Base-by-base conservation (phyloP, 1,284 basidiomycete species). In the Entoloma clypeatum region DNA sequence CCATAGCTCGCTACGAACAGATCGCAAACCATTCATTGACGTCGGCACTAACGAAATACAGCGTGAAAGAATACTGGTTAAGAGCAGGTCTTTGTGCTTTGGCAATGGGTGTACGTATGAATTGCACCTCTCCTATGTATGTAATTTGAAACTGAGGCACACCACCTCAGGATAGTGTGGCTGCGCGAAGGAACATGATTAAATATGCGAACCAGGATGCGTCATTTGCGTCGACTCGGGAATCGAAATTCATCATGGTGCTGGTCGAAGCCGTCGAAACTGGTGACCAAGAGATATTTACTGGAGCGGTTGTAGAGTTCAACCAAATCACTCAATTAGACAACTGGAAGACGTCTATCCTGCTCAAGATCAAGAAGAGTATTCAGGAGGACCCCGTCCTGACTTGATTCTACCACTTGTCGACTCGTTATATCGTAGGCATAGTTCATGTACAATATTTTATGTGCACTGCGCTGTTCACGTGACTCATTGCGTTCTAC, bases 61-160 rank as follows among this genome's bases (percentile, higher is more conserved):
- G 89, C 50, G 95, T 98, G 54, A 99, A 98, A 68, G 95, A 99
- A 58, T 97, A 96, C 62, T 98, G 92, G 85, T 73, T 99, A 31
- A 79, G 85, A 53, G 79, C 93, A 2, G 82, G 81, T 23, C 68
- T 99, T 18, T 99, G 95, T 60, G 89, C 89, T 27, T 73, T 98
- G 41, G 95, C 93, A 13, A 86, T 90, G 74, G 78, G 77, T 47
- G 93, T 94, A 64, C 22, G 51, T 56, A 11, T 8, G 27, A 27
- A 18, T 34, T 8, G 40, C n/a, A n/a, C n/a, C n/a, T n/a, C n/a
- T n/a, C n/a, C n/a, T n/a, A n/a, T n/a, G n/a, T n/a, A n/a, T n/a
- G n/a, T n/a, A n/a, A n/a, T n/a, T n/a, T n/a, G n/a, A n/a, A n/a
- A 29, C 33, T 24, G 25, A 21, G 35, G 31, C 50, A 51, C 32